Percentiles rank a stretch among this genome's conserved stretches.
Evolutionary conservation across 495 filamentous ascomycete genomes (phyloP).

Genomic region (Hypoxylon perforatum): DNA sequence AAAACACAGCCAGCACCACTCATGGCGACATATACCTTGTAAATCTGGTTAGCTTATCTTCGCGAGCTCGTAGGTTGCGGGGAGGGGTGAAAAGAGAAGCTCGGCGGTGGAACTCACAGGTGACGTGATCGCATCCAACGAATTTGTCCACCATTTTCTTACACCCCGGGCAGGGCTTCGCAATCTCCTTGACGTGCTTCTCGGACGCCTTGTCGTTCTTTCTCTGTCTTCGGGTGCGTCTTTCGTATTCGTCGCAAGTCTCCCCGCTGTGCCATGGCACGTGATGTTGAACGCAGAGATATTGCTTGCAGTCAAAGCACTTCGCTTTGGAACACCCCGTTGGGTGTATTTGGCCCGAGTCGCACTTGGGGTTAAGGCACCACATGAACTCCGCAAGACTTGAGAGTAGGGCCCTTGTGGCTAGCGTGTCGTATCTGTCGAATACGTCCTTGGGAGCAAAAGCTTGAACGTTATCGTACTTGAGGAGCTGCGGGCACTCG

Average conservation of each 20-base stretch:
- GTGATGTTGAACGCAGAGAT: constrained; percentile 56
- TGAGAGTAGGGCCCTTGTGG: constrained; percentile 45
- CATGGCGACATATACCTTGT: constrained; percentile 53
- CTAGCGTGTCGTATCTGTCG: constrained; percentile 47
- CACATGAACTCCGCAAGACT: constrained; percentile 52
- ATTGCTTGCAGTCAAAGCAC: constrained; percentile 51
- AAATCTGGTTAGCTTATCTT: constrained; percentile 2
- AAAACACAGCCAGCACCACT: constrained; percentile 61
- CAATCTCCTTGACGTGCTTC: constrained; percentile 48
- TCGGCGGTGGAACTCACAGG: constrained; percentile 54
- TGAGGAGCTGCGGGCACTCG: constrained; percentile 51
- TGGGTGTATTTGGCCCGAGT: constrained; percentile 57
- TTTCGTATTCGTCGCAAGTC: constrained; percentile 61
- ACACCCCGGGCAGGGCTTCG: constrained; percentile 60
- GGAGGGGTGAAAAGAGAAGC: not conserved
- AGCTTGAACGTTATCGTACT: constrained; percentile 47
- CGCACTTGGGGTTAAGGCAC: constrained; percentile 55
- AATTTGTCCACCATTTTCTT: constrained; percentile 54
- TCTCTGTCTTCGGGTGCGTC: constrained; percentile 39
- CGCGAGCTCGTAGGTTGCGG: not conserved
- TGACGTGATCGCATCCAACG: constrained; percentile 63
- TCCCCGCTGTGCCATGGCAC: constrained; percentile 60
- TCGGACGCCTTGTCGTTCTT: constrained; percentile 54
- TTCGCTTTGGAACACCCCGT: constrained; percentile 50
- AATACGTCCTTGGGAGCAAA: constrained; percentile 48